These are phyloP conservation scores for Phialophora tarda DNA, from an alignment of 2,329 filamentous ascomycete genomes.

Conservation along the genomic window DNA sequence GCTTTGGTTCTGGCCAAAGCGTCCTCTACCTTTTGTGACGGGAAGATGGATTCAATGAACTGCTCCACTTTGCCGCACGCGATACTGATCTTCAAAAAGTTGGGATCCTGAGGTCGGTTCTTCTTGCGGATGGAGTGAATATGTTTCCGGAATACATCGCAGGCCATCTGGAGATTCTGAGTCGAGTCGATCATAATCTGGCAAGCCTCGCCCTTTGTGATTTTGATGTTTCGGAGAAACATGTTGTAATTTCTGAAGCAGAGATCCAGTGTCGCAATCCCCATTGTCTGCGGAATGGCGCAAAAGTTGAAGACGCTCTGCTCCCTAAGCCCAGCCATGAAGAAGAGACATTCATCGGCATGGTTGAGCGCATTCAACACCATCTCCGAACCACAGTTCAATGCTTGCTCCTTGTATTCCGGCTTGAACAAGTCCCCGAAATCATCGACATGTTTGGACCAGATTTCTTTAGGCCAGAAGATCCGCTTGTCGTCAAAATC, in stretches of 20 bases:
- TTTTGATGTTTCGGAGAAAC: constrained; percentile 89
- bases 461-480: constrained; percentile 96
- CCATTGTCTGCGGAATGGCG: constrained; percentile 96
- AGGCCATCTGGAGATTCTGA: constrained; percentile 82
- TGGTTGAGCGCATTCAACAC: constrained; percentile 86
- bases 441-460: constrained; percentile 89
- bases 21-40: constrained; percentile 71
- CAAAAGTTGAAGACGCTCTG: constrained; percentile 99
- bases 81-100: constrained; percentile 88
- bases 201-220: constrained; percentile 93
- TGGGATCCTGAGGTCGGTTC: constrained; percentile 91
- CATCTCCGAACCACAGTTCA: constrained; percentile 92
- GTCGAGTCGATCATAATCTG: constrained; percentile 90
- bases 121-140: constrained; percentile 84
- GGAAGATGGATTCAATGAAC: constrained; percentile 85
- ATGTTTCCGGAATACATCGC: constrained; percentile 80
- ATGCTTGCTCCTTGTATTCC: constrained; percentile 74
- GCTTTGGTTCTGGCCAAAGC: constrained; percentile 59
- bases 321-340: constrained; percentile 91
- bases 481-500: constrained; percentile 84
- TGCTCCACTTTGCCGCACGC: constrained; percentile 78
- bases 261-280: constrained; percentile 89
- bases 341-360: constrained; percentile 93
- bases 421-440: constrained; percentile 91
- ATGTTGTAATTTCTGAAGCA: constrained; percentile 90